Evolutionary conservation across 2,329 filamentous ascomycete genomes (phyloP), one percentile per base, ranked within the genome.

Genomic region (Diaporthe amygdali): DNA sequence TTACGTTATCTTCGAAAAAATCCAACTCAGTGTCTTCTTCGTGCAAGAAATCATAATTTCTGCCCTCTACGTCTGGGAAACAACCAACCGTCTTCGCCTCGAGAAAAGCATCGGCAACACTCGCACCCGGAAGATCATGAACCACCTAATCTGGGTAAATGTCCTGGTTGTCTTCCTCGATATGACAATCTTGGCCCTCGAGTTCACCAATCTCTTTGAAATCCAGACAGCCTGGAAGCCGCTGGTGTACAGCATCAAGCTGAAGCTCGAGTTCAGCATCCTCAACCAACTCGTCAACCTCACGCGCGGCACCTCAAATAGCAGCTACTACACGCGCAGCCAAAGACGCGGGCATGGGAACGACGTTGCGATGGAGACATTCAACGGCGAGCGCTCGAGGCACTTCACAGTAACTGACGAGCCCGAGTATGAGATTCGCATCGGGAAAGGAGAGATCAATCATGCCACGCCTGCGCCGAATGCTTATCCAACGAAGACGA

Each of bases 71-170:
- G 59, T 72, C 14, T 56, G 22, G 32, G 32, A 67, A n/a, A 59
- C 71, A 15, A 52, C 41, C 7, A 39, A 49, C 2, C 55, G 64
- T 5, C 52, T 74, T 14, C 63, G 66, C 49, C 55, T 39, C 14
- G 66, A 66, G 47, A 76, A 77, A 7, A 76, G 77, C 14, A 76
- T 72, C 32, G 78, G 83, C 61, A 4, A 63, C 20, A 25, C 20
- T 20, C 59, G 41, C 41, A 63, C 59, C 12, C 20, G 55, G 14
- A 52, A 47, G 37, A 22, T 69, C 44, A 69, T 63, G 54, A 44
- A 80, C 64, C 84, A 86, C 71, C 79, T 87, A 10, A 79, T 86
- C 46, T 81, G 80, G 46, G 82, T 86, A 64, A 87, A 87, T 71
- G 74, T 83, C 2, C 70, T 83, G 20, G 83, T 87, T 54, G 81